A percentile compares a stretch with the other conserved stretches of the same genome.
Conservation (phyloP, 352 stramenopile species). For the Globisporangium nagaii region DNA sequence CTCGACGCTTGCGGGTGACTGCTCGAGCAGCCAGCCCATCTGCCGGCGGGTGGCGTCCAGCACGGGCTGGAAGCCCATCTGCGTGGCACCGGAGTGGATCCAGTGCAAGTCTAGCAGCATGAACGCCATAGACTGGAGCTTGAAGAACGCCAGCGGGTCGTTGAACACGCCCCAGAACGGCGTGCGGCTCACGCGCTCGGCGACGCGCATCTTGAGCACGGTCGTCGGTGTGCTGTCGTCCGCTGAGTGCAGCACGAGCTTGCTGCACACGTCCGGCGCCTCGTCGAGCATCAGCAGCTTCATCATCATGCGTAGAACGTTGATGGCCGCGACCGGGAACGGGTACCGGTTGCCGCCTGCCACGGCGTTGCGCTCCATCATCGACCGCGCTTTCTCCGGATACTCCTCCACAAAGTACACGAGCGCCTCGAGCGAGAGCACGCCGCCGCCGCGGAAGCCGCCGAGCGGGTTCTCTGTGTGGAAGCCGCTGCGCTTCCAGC, state of each 20-base stretch:
- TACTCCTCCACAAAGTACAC: conserved; percentile 79
- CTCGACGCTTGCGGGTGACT: conserved; percentile 60
- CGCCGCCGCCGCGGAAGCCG: conserved; percentile 67
- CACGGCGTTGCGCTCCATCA: conserved; percentile 73
- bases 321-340: conserved; percentile 80
- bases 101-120: conserved; percentile 82
- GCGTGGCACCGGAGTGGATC: conserved; percentile 71
- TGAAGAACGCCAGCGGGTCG: conserved; percentile 56
- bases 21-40: conserved; percentile 79
- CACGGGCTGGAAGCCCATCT: conserved; percentile 82
- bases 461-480: conserved; percentile 76
- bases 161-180: conserved; percentile 83
- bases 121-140: conserved; percentile 82
- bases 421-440: conserved; percentile 68
- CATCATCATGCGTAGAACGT: conserved; percentile 84
- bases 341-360: conserved; percentile 73
- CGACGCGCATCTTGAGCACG: conserved; percentile 66
- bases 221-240: conserved; percentile 26
- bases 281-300: conserved; percentile 81
- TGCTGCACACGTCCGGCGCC: conserved; percentile 55
- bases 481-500: conserved; percentile 70
- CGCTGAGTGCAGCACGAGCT: conserved; percentile 63
- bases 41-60: conserved; percentile 71
- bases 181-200: conserved; percentile 73
- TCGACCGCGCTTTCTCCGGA: conserved; percentile 59